Evolutionary conservation across 2,329 filamentous ascomycete species (phyloP).

Genomic region (Trichoderma atrobrunneum): DNA sequence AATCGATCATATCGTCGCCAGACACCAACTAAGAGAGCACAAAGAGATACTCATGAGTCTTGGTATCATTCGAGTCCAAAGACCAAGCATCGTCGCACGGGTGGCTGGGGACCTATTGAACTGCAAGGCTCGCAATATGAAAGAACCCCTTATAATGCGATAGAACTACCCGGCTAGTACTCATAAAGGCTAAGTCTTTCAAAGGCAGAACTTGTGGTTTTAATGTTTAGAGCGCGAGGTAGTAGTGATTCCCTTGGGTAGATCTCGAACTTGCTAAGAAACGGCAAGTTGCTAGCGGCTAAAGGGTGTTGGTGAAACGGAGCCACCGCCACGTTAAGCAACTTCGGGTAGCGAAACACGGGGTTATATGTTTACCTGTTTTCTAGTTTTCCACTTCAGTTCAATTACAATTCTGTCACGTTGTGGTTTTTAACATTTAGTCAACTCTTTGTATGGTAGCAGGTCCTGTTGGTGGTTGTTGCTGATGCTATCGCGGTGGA

Average conservation of each 20-base stretch:
- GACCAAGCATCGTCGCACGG: neutral
- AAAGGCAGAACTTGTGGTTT: neutral
- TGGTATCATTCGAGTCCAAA: neutral
- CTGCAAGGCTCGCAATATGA: neutral
- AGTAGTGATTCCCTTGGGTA: neutral
- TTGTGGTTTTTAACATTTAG: neutral
- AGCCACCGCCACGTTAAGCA: too few relatives aligned
- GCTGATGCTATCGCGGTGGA: neutral
- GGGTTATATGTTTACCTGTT: neutral
- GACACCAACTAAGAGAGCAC: neutral
- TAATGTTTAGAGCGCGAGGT: neutral
- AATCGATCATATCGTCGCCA: neutral
- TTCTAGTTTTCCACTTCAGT: neutral
- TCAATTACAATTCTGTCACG: neutral
- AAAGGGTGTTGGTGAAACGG: neutral
- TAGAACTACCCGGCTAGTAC: neutral
- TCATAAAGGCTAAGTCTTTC: neutral
- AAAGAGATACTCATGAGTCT: neutral
- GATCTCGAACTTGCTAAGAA: neutral
- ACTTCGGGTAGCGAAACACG: too few relatives aligned
- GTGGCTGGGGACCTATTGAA: constrained; percentile 13
- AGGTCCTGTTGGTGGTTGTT: neutral
- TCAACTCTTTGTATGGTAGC: too few relatives aligned
- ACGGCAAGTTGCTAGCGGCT: neutral
- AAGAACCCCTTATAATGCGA: neutral